Evolutionary conservation across 257 asterid species (phyloP), one percentile per base, ranked within the genome.

Genomic region (Knoxia roxburghii): DNA sequence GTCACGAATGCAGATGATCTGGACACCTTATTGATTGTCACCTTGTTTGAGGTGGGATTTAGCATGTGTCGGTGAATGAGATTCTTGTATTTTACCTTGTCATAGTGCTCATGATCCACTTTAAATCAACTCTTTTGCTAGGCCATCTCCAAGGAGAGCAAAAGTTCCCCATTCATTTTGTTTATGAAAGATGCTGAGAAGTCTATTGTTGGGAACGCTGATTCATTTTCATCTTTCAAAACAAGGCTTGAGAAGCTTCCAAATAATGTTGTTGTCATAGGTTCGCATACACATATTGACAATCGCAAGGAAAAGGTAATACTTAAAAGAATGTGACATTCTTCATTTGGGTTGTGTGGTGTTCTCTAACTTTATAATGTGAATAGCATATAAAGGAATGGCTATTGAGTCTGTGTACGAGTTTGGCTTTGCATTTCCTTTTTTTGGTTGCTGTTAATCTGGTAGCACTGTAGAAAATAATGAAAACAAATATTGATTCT

Each of bases 161-260:
- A 85, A 75, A 85, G 85, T 61, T 80, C 86, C 75, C 97, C 96
- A 33, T 84, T 93, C 72, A 84, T 93, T 76, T 82, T 93, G 82
- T 93, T 88, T 68, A 80, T 93, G 83, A 93, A 88, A 86, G 97
- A 93, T 75, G 89, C 94, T 43, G 99, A 93, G 78, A 93, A 90
- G 80, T 86, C 88, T 64, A 81, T 92, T 80, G 83, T 85, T 0
- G 96, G 95, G 63, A 86, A 74, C 79, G 75, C 94, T 15, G 99
- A 88, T 67, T 82, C 91, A 13, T 83, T 78, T 71, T 67, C 86
- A 61, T 72, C 89, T 55, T 86, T 90, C 72, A 90, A 83, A 76
- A 77, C 65, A 78, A 89, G 79, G 81, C 86, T 93, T 69, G 97
- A 93, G 78, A 88, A 77, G 83, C 90, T 93, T 72, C 96, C 99